Conservation (phyloP, 108 stramenopile species). For the Conticribra guillardii region DNA sequence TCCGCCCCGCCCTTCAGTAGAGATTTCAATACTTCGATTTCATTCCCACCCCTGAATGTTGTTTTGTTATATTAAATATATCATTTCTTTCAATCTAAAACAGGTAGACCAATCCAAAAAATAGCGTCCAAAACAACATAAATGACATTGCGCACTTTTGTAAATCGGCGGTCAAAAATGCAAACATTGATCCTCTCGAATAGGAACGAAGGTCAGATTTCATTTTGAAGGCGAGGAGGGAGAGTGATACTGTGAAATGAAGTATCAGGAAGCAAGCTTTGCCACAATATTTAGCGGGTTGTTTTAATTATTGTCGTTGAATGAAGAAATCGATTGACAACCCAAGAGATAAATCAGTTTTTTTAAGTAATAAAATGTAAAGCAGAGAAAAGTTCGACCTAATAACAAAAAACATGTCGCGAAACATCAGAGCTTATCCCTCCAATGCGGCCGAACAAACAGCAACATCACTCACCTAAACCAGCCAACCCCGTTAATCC, state of each 20-base stretch:
- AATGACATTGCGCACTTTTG: slow-evolving; percentile 84
- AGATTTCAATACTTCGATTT: too few relatives aligned
- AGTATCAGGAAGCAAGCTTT: slow-evolving; percentile 65
- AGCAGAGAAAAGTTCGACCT: too few relatives aligned
- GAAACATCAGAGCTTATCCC: too few relatives aligned
- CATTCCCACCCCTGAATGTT: too few relatives aligned
- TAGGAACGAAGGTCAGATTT: slow-evolving; percentile 68
- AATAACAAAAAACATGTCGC: not conserved
- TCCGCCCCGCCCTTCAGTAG: too few relatives aligned
- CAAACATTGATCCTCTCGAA: slow-evolving; percentile 64
- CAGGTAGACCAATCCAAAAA: slow-evolving; percentile 86
- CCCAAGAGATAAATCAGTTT: too few relatives aligned
- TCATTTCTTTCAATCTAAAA: too few relatives aligned
- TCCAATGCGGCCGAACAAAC: not conserved
- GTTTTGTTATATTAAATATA: too few relatives aligned
- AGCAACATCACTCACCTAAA: slow-evolving; percentile 59
- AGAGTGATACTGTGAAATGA: slow-evolving; percentile 57
- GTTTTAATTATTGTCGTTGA: not conserved
- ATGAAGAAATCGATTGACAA: slow-evolving; percentile 3
- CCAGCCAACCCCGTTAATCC: slow-evolving; percentile 80
- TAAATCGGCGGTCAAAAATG: slow-evolving; percentile 65
- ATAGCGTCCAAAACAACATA: slow-evolving; percentile 89
- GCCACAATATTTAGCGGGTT: not conserved
- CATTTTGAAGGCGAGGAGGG: slow-evolving; percentile 74
- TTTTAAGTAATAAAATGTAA: too few relatives aligned